Conservation (phyloP, 805 yeast genomes). For the Groenewaldozyma tartarivorans region DNA sequence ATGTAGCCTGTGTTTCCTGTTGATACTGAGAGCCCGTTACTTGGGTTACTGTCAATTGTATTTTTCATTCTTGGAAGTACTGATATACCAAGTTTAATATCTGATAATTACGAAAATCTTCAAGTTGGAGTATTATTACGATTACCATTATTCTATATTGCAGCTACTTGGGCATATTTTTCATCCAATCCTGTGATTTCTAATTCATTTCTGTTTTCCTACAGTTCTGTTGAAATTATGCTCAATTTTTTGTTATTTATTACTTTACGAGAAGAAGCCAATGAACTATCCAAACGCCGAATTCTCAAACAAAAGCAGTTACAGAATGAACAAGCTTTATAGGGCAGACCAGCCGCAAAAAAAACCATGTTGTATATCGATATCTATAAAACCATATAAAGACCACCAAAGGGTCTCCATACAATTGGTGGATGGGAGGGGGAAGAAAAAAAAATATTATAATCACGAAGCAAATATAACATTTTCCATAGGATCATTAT, state of each 20-base stretch:
- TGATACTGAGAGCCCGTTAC: constrained; percentile 17
- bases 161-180: constrained; percentile 18
- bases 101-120: constrained; percentile 17
- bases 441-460: no score
- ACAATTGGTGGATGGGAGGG: no score
- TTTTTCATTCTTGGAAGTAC: constrained; percentile 18
- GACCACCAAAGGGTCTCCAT: no score
- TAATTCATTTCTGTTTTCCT: constrained; percentile 23
- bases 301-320: constrained; percentile 1
- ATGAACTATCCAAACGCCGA: constrained; percentile 16
- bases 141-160: constrained; percentile 18
- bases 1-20: no score
- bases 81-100: constrained; percentile 21
- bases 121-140: constrained; percentile 23
- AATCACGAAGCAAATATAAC: no score
- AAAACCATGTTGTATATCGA: no score
- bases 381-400: no score
- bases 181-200: constrained; percentile 15
- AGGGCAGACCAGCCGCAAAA: no score
- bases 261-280: constrained; percentile 27
- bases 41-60: constrained; percentile 23
- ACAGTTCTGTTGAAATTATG: constrained; percentile 24
- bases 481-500: no score
- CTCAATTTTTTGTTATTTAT: constrained; percentile 24
- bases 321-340: not conserved